These are phyloP conservation scores for Colletotrichum lupini DNA, from an alignment of 2,329 filamentous ascomycete genomes.

Conservation along the genomic window DNA sequence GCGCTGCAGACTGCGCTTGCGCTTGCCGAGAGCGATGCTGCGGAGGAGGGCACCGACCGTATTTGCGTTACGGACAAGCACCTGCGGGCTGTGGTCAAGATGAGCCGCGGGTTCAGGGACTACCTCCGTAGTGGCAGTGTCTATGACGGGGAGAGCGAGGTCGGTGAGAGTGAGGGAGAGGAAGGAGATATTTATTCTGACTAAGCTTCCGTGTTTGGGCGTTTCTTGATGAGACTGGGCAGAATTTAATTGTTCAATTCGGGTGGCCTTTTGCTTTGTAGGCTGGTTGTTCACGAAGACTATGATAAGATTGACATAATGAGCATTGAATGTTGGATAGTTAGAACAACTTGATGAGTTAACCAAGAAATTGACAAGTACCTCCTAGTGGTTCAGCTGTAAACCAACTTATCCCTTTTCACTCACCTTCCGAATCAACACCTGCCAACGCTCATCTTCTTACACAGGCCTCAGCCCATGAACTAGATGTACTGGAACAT, in stretches of 20 bases:
- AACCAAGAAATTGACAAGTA: neutral
- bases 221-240: neutral
- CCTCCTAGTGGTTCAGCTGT: no score
- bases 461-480: no score
- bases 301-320: neutral
- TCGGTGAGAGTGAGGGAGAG: slow-evolving; percentile 30
- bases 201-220: neutral
- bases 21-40: slow-evolving; percentile 41
- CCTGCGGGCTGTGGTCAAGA: slow-evolving; percentile 38
- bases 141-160: slow-evolving; percentile 32
- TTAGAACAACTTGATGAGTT: neutral
- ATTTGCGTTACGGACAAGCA: slow-evolving; percentile 39
- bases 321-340: neutral
- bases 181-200: slow-evolving; percentile 23
- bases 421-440: no score
- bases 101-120: slow-evolving; percentile 39
- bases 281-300: neutral
- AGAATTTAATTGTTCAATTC: neutral
- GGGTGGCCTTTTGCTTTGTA: neutral
- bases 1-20: slow-evolving; percentile 48
- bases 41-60: slow-evolving; percentile 32
- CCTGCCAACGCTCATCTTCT: no score
- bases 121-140: slow-evolving; percentile 42
- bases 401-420: no score
- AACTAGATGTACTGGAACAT: neutral